Base-by-base conservation (phyloP, 176 grass and related monocot genomes). In the Urochloa ruziziensis region DNA sequence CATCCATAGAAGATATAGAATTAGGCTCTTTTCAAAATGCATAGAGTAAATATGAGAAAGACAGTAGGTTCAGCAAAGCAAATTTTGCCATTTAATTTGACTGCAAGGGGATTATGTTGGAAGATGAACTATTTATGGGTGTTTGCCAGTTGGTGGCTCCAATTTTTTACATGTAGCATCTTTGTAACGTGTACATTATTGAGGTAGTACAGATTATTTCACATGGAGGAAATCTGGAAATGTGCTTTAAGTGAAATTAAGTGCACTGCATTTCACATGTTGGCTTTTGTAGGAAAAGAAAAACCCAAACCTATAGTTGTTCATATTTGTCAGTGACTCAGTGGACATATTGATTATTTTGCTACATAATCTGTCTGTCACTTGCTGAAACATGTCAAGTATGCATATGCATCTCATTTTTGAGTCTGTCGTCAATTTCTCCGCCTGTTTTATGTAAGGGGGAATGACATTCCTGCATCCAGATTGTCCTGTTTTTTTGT, bases 111-210 rank as follows among this genome's bases (percentile, higher is more conserved):
- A 30, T 54, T 76, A 53, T 34, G 19, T 64, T 34, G 36, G 58
- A 67, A 56, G 60, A 43, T 5, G 21, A 42, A 37, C 2, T 7
- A 34, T 15, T 7, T 19, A 35, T 12, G 1, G 17, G 52, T 19
- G 52, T 62, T 30, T 76, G 67, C 69, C 53, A 39, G 3, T 52
- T 63, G 13, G 40, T 70, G 15, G 29, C 16, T 15, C 24, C 32
- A 51, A 56, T 29, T 52, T 36, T 63, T 77, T 62, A 70, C 43
- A 25, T 83, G 54, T 70, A 63, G 33, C 44, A 44, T 82, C 19
- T 70, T 29, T 54, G 49, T 88, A 39, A 54, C 75, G 37, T 53
- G 24, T 78, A 12, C 61, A 77, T 83, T 66, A 63, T 37, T 71
- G 73, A 53, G 33, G 28, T 46, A 18, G 58, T 72, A 40, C 21